Evolutionary conservation across 768 basidiomycete genomes (phyloP), one percentile per base, ranked within the genome.

Genomic region (Mycena vitilis): DNA sequence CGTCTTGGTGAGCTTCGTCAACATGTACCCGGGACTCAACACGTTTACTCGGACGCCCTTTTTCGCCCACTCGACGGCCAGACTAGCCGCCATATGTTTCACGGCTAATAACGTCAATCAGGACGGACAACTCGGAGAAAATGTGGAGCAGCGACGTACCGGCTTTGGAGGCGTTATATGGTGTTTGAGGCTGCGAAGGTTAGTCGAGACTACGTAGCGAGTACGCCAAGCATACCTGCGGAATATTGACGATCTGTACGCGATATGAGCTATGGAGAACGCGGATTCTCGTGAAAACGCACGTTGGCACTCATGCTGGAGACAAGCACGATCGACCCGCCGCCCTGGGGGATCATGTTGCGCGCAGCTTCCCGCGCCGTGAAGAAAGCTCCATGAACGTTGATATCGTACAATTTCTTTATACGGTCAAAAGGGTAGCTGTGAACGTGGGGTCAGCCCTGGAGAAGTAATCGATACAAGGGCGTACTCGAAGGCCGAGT

Each of bases 41-140:
- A 73, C 83, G 78, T 97, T 97, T 63, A 97, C 95, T 60, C 95
- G 88, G 66, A 96, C 90, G 54, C 90, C 90, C 71, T 91, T 88
- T 78, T 91, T 92, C 0, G 97, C 97, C 96, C 96, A 98, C 81
- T 99, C 97, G 30, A 98, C 95, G 1, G 93, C 96, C 40, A 98
- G 85, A 72, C 92, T 94, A 2, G 93, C 84, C 15, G 95, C 95
- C 94, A 98, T 94, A 75, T 98, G 96, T 73, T 92, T 91, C 40
- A 98, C 96, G 55, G 96, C 92, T 92, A 30, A 30, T 5, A 30
- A 30, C 30, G 30, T 30, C 30, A 30, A 30, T 30, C 30, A 30
- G 30, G 30, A 5, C 30, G 30, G 30, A 30, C 30, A 5, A 30
- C 30, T 9, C 48, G 49, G 40, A 25, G 11, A 52, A 44, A 22